A percentile compares a stretch with the other conserved stretches of the same genome.
Evolutionary conservation across 176 grass and related monocot genomes (phyloP).

Genomic region (Neostapfia colusana): DNA sequence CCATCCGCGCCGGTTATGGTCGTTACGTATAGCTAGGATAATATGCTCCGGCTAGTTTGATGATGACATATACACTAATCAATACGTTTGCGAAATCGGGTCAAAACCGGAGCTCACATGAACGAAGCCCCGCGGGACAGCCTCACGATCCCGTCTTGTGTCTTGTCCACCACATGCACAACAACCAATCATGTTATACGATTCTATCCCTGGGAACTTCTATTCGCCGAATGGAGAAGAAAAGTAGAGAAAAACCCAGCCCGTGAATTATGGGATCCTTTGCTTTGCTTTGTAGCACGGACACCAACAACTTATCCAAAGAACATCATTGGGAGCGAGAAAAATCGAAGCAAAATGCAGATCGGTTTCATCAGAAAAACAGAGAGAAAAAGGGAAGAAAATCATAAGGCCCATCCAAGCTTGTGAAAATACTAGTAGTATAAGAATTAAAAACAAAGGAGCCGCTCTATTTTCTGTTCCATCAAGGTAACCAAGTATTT

Average conservation of each 20-base stretch:
- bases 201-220: constrained; percentile 13
- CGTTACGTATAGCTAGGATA: too few species aligned
- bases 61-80: too few species aligned
- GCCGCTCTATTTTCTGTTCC: constrained; percentile 22
- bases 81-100: too few species aligned
- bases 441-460: neutral
- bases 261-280: neutral
- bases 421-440: constrained; percentile 16
- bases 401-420: constrained; percentile 28
- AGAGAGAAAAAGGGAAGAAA: neutral
- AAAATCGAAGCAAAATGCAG: neutral
- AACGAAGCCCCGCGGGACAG: too few species aligned
- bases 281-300: constrained; percentile 13
- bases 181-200: too few species aligned
- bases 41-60: too few species aligned
- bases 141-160: too few species aligned
- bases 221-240: neutral
- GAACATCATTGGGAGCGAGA: constrained; percentile 33
- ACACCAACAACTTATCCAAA: constrained; percentile 17
- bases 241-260: neutral
- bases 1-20: too few species aligned
- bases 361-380: neutral
- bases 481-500: neutral
- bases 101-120: too few species aligned
- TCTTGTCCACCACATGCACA: too few species aligned